These are phyloP conservation scores for Ustilago shanxiensis DNA, from an alignment of 1,284 basidiomycete genomes.

Conservation along the genomic window DNA sequence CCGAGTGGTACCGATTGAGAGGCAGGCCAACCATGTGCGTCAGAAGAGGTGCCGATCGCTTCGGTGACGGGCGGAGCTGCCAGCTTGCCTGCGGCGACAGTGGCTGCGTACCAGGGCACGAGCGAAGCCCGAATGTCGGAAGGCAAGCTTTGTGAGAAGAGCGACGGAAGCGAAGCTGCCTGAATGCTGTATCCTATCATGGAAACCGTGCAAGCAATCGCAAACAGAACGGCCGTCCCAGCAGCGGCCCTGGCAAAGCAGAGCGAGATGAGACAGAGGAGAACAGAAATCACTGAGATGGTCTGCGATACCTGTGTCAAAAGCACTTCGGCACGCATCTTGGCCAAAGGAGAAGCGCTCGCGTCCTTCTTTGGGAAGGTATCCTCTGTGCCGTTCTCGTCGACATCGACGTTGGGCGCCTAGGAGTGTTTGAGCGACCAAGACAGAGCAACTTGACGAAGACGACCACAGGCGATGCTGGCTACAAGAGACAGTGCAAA, in stretches of 20 bases:
- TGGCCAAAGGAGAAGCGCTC: background rate
- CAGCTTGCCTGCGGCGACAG: conserved; percentile 25
- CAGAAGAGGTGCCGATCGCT: conserved; percentile 1
- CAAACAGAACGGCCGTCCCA: conserved; percentile 11
- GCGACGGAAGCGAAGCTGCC: conserved; percentile 19
- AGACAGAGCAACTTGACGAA: conserved; percentile 2
- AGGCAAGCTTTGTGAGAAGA: conserved; percentile 22
- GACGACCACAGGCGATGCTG: conserved; percentile 10
- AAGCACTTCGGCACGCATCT: conserved; percentile 8
- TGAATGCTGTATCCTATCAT: conserved; percentile 25
- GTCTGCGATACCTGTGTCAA: conserved; percentile 15
- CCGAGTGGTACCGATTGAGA: conserved; percentile 14
- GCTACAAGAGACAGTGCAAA: conserved; percentile 16
- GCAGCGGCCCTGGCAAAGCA: conserved; percentile 1
- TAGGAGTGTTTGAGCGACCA: background rate
- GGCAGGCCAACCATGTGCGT: conserved; percentile 13
- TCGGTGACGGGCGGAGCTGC: conserved; percentile 23
- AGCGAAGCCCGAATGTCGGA: conserved; percentile 14
- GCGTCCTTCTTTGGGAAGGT: background rate
- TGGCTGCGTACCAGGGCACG: conserved; percentile 28
- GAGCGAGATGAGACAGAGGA: conserved; percentile 9
- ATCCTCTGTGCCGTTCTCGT: background rate
- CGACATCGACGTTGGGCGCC: background rate
- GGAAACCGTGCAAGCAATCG: conserved; percentile 12
- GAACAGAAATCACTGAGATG: conserved; percentile 7